Percentiles rank a stretch among this genome's conserved stretches.
Conservation (phyloP, 1,284 basidiomycete genomes). For the Tylopilus orsonianus region DNA sequence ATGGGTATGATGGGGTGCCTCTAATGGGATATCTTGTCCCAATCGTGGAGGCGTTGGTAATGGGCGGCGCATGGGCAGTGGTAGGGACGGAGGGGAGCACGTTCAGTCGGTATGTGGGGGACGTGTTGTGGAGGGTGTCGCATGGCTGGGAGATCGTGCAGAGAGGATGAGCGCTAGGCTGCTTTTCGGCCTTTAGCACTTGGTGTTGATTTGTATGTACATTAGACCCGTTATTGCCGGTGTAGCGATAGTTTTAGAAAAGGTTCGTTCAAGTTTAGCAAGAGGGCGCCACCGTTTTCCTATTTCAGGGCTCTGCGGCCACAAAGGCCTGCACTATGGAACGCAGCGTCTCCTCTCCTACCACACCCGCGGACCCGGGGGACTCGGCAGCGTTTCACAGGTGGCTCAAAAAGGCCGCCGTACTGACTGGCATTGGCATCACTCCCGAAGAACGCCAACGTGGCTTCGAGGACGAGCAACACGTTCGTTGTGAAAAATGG, state of each 20-base stretch:
- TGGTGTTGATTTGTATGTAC: too few species aligned
- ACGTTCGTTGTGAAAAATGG: conserved; percentile 49
- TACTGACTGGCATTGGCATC: conserved; percentile 43
- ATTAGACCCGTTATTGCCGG: too few species aligned
- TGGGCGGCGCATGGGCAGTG: conserved; percentile 53
- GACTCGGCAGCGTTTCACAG: conserved; percentile 35
- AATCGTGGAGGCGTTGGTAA: conserved; percentile 70
- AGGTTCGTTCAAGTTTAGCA: background rate
- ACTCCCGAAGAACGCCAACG: conserved; percentile 40
- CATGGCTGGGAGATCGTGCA: conserved; percentile 54
- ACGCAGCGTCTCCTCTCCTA: conserved; percentile 20
- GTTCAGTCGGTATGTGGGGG: conserved; percentile 66
- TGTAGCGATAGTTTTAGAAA: too few species aligned
- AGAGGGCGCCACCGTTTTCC: conserved; percentile 1
- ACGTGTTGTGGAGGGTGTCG: conserved; percentile 63
- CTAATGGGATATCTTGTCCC: conserved; percentile 55
- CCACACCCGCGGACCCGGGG: conserved; percentile 24
- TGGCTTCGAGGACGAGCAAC: conserved; percentile 37
- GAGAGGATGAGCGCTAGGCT: conserved; percentile 39
- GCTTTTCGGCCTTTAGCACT: too few species aligned
- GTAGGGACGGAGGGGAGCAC: conserved; percentile 72
- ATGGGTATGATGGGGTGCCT: conserved; percentile 51
- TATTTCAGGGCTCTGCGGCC: conserved; percentile 1
- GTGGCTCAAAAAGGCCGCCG: conserved; percentile 45
- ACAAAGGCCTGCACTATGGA: conserved; percentile 9